Base-by-base conservation (phyloP, 164 flowering plant species). In the Protea cynaroides region DNA sequence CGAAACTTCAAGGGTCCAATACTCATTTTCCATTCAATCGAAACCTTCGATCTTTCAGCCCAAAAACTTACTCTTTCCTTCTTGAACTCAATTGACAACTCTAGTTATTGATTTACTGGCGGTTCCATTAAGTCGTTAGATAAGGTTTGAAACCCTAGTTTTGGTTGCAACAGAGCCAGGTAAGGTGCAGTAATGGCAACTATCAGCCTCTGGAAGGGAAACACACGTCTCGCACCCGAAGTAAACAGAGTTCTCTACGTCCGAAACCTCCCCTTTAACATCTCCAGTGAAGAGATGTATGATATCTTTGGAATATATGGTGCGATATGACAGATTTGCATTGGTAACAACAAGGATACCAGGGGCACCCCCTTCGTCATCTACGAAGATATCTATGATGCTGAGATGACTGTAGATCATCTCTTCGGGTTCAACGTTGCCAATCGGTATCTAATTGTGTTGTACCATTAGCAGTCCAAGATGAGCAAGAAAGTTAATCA, bases 251-350 rank as follows among this genome's bases (percentile, higher is more conserved):
- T 86, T 0, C 79, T 93, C 23, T 93, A 88, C 84, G 94, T 93
- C 14, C 81, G 97, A 8, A 88, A 93, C 75, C 86, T 89, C 5
- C 97, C 97, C 1, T 93, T 93, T 87, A 93, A 87, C 84, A 93
- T 90, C 66, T 80, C 97, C 18, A 84, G 91, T 79, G 98, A 93
- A 76, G 97, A 93, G 82, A 93, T 93, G 98, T 90, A 93, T 86
- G 96, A 94, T 59, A 91, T 94, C 64, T 91, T 94, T 83, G 96
- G 96, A 24, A 94, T 91, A 70, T 94, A 91, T 85, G 96, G 96
- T 1, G 98, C 97, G 8, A 93, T 90, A 14, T 79, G 98, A 0
- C 98, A 93, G 79, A 93, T 93, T 12, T 84, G 95, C 2, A 66
- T 93, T 29, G 98, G 97, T 1, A 86, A 83, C 25, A 84, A 69